Evolutionary conservation across 2,329 filamentous ascomycete genomes (phyloP), one percentile per base, ranked within the genome.

Genomic region (Penicillium sp.): DNA sequence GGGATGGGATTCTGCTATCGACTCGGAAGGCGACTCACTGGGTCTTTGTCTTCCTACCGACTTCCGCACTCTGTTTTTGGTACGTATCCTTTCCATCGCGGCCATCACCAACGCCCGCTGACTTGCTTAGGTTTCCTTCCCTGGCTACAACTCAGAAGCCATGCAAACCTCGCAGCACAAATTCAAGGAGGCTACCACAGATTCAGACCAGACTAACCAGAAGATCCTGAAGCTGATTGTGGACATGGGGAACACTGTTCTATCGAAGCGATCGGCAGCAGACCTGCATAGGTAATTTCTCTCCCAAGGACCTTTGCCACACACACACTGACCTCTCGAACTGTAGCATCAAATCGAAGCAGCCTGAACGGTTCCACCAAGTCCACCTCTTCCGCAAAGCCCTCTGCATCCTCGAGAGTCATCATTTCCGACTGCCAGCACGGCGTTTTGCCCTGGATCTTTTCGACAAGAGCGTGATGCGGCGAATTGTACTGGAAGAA

Each of bases 1-100:
- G 64, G 91, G 91, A 9, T 98, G 95, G 95, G 91, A 95, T 62
- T 88, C 90, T 8, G 92, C 90, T 52, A 87, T 89, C 15, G 92
- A 90, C 51, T 81, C 84, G 24, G 81, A 89, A 65, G 93, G 93
- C 13, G 82, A 85, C 52, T 92, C 89, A 0, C 74, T 95, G 8
- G 93, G 93, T 2, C 87, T 95, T 57, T 95, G 92, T 66, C 81
- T 98, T 13, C 93, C 93, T 0, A 77, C 83, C 24, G 75, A 95
- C 56, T 81, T 97, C 50, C 80, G 81, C 43, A 89, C 84, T 62
- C 77, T 98, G 33, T 88, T 96, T 62, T 86, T 86, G 27, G 81
- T 91, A 66, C 72, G 57, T 80, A 78, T 28, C 1, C 10, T 24
- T 18, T 46, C 15, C 8, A 38, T 12, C 6, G 35, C 9, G 35